Base-by-base conservation (phyloP, 192 early-diverging fungal species). In the Entophlyctis luteolus region DNA sequence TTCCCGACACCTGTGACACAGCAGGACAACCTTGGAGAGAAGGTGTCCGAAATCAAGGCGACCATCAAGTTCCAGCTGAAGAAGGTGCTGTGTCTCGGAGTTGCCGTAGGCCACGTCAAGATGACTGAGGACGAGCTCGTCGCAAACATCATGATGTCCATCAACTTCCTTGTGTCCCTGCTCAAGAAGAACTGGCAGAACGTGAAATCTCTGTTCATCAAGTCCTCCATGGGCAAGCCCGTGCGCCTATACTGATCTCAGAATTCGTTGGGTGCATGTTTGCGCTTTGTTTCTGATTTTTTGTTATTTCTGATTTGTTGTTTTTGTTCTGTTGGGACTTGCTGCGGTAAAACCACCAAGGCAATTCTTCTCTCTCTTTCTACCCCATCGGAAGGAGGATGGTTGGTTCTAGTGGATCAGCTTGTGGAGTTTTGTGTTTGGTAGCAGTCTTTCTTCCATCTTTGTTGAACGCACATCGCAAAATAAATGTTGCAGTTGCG, bases 101-200 rank as follows among this genome's bases (percentile, higher is more conserved):
- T 95, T 52, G 95, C 95, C 71, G 89, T 98, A 59, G 95, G 93
- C 62, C 89, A 98, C 87, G 87, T 95, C 72, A 75, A 85, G 29
- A 95, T 95, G 93, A 88, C 84, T 67, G 93, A 98, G 77, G 95
- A 98, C 84, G 82, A 98, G 84, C 82, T 95, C 54, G 79, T 95
- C 75, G 84, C 87, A 77, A 98, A 98, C 90, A 94, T 90, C 81
- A 93, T 98, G 93, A 83, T 95, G 87, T 83, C 92, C 71, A 86
- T 98, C 82, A 98, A 98, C 91, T 98, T 98, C 85, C 82, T 98
- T 75, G 93, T 98, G 35, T 95, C 93, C 50, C 81, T 98, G 65
- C 83, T 98, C 71, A 98, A 98, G 91, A 98, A 95, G 88, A 88
- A 93, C 89, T 98, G 95, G 95, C 95, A 98, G 81, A 98, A 98